These are phyloP conservation scores for Stagonosporopsis tanaceti DNA, from an alignment of 2,329 filamentous ascomycete species.

Conservation along the genomic window DNA sequence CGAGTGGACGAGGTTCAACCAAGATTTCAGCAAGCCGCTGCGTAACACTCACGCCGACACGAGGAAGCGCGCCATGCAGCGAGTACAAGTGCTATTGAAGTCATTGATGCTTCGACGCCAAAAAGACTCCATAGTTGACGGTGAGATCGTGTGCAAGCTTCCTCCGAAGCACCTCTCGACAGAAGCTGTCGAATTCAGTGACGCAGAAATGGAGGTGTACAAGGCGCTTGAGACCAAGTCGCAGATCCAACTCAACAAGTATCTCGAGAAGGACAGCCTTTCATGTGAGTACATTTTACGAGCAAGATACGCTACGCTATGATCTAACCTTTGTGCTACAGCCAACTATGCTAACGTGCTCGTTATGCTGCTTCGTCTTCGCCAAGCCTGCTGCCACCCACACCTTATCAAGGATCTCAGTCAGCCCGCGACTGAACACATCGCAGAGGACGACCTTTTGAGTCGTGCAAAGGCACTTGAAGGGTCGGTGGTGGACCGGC, in stretches of 20 bases:
- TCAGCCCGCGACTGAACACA: constrained; percentile 66
- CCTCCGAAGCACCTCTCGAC: constrained; percentile 70
- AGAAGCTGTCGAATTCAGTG: constrained; percentile 70
- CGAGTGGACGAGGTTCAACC: constrained; percentile 67
- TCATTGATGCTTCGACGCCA: constrained; percentile 83
- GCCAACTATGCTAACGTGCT: constrained; percentile 80
- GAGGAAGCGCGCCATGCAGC: constrained; percentile 66
- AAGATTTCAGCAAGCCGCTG: constrained; percentile 61
- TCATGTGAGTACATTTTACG: constrained; percentile 52
- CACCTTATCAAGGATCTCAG: constrained; percentile 74
- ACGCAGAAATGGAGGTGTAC: constrained; percentile 73
- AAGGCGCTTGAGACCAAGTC: constrained; percentile 70
- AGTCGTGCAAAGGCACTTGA: constrained; percentile 69
- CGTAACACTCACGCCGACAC: constrained; percentile 50
- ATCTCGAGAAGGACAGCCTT: constrained; percentile 72
- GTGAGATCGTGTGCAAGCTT: constrained; percentile 75
- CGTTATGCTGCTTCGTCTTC: constrained; percentile 79
- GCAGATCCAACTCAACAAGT: constrained; percentile 77
- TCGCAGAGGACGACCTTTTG: constrained; percentile 64
- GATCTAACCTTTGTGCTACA: constrained; percentile 17
- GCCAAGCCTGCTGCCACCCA: constrained; percentile 82
- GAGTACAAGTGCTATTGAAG: constrained; percentile 78
- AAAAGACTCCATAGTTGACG: constrained; percentile 81
- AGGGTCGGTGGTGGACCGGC: constrained; percentile 68
- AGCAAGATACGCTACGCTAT: neutral